Evolutionary conservation across 345 rosid species (phyloP).

Genomic region (Linum trigynum): DNA sequence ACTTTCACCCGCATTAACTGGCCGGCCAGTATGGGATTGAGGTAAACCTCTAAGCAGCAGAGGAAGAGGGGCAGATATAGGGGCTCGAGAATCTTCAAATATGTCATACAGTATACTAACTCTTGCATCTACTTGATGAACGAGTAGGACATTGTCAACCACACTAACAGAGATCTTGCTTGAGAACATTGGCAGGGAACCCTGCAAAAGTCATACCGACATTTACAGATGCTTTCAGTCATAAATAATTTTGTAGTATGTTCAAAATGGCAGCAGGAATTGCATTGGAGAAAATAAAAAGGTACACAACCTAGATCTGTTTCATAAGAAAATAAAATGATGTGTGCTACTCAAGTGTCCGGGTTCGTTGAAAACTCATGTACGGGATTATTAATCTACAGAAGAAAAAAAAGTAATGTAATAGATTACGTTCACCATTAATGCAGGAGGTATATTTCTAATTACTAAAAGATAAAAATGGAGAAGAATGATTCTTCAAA

Average conservation of each 20-base stretch:
- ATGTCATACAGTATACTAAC: constrained; percentile 92
- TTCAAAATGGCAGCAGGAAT: background rate
- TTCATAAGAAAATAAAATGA: background rate
- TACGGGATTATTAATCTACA: too few species aligned
- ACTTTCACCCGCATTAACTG: constrained; percentile 41
- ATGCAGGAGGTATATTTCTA: background rate
- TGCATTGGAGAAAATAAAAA: too few species aligned
- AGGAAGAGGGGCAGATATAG: constrained; percentile 98
- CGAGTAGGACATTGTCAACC: constrained; percentile 84
- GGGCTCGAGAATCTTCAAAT: constrained; percentile 85
- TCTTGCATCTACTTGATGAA: constrained; percentile 97
- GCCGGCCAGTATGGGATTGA: constrained; percentile 40
- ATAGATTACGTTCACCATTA: background rate
- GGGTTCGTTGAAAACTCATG: background rate
- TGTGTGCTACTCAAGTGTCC: background rate
- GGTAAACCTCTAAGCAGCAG: constrained; percentile 64
- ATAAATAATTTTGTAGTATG: background rate
- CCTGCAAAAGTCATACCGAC: constrained; percentile 34
- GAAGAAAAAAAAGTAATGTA: too few species aligned
- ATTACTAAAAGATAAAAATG: too few species aligned
- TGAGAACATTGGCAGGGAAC: constrained; percentile 91
- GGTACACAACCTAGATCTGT: background rate
- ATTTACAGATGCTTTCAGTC: constrained; percentile 4
- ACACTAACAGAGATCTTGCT: constrained; percentile 76
- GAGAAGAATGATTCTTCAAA: background rate